Evolutionary conservation across 345 rosid species (phyloP), one percentile per base, ranked within the genome.

Genomic region (Eucalyptus albens): DNA sequence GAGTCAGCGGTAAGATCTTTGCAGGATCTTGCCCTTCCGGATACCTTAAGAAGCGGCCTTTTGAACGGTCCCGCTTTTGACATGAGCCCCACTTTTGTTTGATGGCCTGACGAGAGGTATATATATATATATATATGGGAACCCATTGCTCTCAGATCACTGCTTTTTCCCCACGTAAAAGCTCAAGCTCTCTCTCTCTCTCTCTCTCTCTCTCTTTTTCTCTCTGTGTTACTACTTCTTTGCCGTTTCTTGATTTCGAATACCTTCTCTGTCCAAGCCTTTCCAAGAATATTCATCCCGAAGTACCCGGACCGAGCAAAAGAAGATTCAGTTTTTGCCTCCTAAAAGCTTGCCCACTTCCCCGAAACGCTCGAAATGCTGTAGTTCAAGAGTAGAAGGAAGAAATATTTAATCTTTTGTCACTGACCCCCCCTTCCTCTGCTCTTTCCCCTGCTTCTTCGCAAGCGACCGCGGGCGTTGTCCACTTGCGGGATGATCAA

Each of bases 401-500:
- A 22, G 85, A 77, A 40, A 77, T 21, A 40, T 21, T 77, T 24
- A 8, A 11, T 2, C 85, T 40, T 77, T 37, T 40, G 47, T 2
- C 4, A 37, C 26, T 40, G 47, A 22, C 85, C 85, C 13, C 13
- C 5, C 7, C 29, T 13, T 77, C 26, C 59, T 3, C 47, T 21
- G 85, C 47, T 77, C 24, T 44, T 22, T 77, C 62, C 62, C 4
- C 47, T 21, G 85, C 85, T 77, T 77, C 47, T 77, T 22, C 85
- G 12, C 29, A 11, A 40, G 44, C 15, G 85, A 77, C 27, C 47
- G 24, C 47, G 24, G 44, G 29, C 85, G 29, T 40, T 77, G 85
- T 77, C 85, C 85, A 11, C 45, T 11, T 86, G 72, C 92, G 94
- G 90, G 59, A 92, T 91, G 93, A 86, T 47, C 92, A 88, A 37